Evolutionary conservation across 208 protist species (phyloP), one percentile per base, ranked within the genome.

Genomic region (Trypanosoma lewisi): DNA sequence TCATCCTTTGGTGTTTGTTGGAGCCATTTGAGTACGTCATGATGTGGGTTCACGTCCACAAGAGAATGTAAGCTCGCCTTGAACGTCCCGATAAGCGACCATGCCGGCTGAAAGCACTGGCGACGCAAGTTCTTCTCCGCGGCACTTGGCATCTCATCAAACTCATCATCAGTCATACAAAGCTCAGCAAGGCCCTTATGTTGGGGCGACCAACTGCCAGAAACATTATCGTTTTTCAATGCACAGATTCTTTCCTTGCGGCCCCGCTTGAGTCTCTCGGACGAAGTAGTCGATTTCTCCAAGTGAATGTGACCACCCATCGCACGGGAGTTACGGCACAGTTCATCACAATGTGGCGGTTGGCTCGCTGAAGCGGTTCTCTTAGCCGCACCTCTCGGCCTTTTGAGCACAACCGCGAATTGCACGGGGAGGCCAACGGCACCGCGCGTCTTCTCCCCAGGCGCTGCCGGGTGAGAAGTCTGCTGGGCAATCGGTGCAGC

Each of bases 61-160:
- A 94, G 67, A 27, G 77, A 74, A 41, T 67, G 63, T 37, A 91
- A 67, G 17, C 61, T 67, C 17, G 78, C 85, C 68, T 91, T 94
- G 63, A 89, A 94, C 27, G 88, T 91, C 3, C 88, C 88, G 16
- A 95, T 77, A 25, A 95, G 76, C 60, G 77, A 85, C 85, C 88
- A 95, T 23, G 81, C 58, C 14, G 88, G 88, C 2, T 60, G 80
- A 31, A 77, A 72, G 69, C 85, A 86, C 45, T 45, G 44, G 48
- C 76, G 76, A 11, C 79, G 76, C 28, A 42, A 50, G 19, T 33
- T 48, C 4, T 41, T 41, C 4, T 55, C 30, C n/a, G 28, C 16
- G 16, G 21, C 36, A 19, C 30, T 0, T 11, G 21, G 16, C 36
- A 30, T 27, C 2, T 60, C 59, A 12, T 47, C 57, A 63, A 94